Evolutionary conservation across 75 land plant genomes (phyloP).

Genomic region (Selaginella tamariscina): DNA sequence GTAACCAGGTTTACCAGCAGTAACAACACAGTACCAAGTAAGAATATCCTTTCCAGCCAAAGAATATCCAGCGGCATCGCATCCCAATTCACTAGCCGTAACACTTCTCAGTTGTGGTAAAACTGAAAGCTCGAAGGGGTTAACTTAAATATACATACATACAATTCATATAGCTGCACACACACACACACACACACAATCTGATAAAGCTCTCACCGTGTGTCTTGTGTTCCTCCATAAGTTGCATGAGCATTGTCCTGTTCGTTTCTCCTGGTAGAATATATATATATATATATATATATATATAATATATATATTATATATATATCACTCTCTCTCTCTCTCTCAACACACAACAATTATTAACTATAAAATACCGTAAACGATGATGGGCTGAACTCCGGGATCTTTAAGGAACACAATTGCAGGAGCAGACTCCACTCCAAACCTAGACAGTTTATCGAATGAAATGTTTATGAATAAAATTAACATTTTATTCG

Average conservation of each 20-base stretch:
- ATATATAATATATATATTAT: too few relatives aligned
- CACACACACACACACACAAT: too few relatives aligned
- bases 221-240: constrained; percentile 50
- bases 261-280: constrained; percentile 35
- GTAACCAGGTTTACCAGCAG: constrained; percentile 49
- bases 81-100: constrained; percentile 65
- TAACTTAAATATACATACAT: too few relatives aligned
- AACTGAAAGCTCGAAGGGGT: constrained; percentile 28
- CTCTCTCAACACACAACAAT: too few relatives aligned
- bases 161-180: too few relatives aligned
- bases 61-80: constrained; percentile 65
- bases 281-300: too few relatives aligned
- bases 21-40: constrained; percentile 73
- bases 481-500: background rate
- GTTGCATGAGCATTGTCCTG: constrained; percentile 24
- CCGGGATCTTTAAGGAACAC: constrained; percentile 56
- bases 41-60: constrained; percentile 50
- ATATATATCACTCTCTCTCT: too few relatives aligned
- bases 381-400: constrained; percentile 40
- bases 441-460: constrained; percentile 35
- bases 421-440: constrained; percentile 73
- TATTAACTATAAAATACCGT: too few relatives aligned
- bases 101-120: constrained; percentile 60
- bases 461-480: background rate
- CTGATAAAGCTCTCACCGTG: too few relatives aligned